Base-by-base conservation (phyloP, 108 stramenopile genomes). In the Nitzschia palea region DNA sequence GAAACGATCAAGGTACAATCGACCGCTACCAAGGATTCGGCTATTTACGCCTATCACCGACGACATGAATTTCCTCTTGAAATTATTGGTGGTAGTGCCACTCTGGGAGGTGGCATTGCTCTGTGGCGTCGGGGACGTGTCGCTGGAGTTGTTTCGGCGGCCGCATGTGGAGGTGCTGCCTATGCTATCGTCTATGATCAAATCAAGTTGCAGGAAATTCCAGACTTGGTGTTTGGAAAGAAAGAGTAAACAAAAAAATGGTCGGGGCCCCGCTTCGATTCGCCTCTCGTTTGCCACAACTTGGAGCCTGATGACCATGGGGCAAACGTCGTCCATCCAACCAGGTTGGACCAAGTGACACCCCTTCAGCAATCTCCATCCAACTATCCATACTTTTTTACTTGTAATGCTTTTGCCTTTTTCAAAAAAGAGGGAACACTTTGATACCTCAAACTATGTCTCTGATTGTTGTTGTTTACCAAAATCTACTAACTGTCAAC, bases 121-220 rank as follows among this genome's bases (percentile, higher is more conserved):
- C 31, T 37, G 26, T 44, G 73, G 8, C 67, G 78, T 23, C 72
- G 73, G 17, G 78, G 78, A 31, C 26, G 47, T 44, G 30, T 80
- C 35, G 67, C 73, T 17, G 78, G 67, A 18, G 44, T 68, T 23
- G 3, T 74, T 6, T 60, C 67, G 29, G 78, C 59, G 28, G 61
- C 68, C 27, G 40, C 68, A 8, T 51, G 36, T 55, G 68, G 60
- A 40, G 66, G 60, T 1, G 56, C 66, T 34, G 73, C 72, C 32
- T 80, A 80, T 63, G 55, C 62, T 2, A 58, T 62, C 42, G 73
- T 80, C 14, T 80, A 80, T 37, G 71, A 79, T 32, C 60, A 74
- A 40, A 55, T 63, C 4, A 53, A 67, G 10, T 30, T 73, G 4
- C 51, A 67, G 10, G 43, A 67, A 29, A 15, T 74, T 44, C 73